Evolutionary conservation across 192 early-diverging fungal species (phyloP).

Genomic region (Mortierella alpina): DNA sequence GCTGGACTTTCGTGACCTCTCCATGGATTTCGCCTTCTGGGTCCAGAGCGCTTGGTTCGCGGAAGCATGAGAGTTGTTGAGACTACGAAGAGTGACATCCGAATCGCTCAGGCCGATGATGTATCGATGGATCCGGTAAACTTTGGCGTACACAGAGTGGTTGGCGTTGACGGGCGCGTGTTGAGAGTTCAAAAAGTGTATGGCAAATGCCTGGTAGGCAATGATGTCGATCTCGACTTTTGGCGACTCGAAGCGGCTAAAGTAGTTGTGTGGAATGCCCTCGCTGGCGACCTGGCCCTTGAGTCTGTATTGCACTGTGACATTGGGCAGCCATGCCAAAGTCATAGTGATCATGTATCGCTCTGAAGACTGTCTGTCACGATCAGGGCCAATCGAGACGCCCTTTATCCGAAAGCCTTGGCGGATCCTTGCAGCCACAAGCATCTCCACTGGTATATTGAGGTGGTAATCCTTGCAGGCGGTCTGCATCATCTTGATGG

Average conservation of each 20-base stretch:
- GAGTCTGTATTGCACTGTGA: slow-evolving; percentile 80
- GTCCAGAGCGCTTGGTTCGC: slow-evolving; percentile 45
- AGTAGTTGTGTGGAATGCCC: slow-evolving; percentile 18
- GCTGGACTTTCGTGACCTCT: slow-evolving; percentile 9
- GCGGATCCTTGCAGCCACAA: slow-evolving; percentile 72
- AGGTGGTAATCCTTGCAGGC: slow-evolving; percentile 75
- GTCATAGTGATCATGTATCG: slow-evolving; percentile 73
- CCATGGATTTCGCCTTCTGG: slow-evolving; percentile 31
- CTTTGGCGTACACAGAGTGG: slow-evolving; percentile 64
- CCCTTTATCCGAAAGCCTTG: slow-evolving; percentile 78
- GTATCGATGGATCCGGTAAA: slow-evolving; percentile 59
- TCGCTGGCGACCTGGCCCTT: slow-evolving; percentile 54
- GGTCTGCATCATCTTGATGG: slow-evolving; percentile 68
- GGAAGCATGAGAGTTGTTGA: slow-evolving; percentile 38
- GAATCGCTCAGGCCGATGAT: slow-evolving; percentile 58
- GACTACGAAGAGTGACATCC: slow-evolving; percentile 59
- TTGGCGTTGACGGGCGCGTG: slow-evolving; percentile 53
- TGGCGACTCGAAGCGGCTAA: slow-evolving; percentile 54
- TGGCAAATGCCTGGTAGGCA: slow-evolving; percentile 56
- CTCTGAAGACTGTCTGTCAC: slow-evolving; percentile 55
- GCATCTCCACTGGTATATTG: slow-evolving; percentile 65
- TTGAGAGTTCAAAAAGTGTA: slow-evolving; percentile 58
- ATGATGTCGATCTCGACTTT: slow-evolving; percentile 63
- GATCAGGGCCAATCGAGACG: slow-evolving; percentile 59
- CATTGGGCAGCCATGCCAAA: slow-evolving; percentile 78